Base-by-base conservation (phyloP, 345 rosid genomes). In the Salix koriyanagi region DNA sequence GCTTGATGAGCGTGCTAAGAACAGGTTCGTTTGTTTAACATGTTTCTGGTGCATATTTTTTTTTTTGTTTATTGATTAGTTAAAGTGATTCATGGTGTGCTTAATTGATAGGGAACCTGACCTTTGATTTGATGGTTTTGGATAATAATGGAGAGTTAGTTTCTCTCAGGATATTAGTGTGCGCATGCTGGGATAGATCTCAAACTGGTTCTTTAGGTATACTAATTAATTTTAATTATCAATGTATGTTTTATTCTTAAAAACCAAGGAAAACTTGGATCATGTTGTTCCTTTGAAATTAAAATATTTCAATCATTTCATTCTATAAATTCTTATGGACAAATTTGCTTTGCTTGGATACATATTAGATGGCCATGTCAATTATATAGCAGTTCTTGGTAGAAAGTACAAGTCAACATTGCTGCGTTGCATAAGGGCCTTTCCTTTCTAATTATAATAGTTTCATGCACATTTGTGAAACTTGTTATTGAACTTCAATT, bases 1-100 rank as follows among this genome's bases (percentile, higher is more conserved):
- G 99, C 91, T 94, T 65, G 97, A 91, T 30, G 95, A 92, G 78
- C 90, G 93, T 48, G 86, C 96, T 13, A 90, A 91, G 86, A 91
- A 89, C 87, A 92, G 97, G 97, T 94, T 65, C 76, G 72, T 26
- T 39, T 42, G 32, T 60, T 30, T 15, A 54, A 16, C 19, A 12
- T 69, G 11, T 14, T 25, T 42, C 23, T 37, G 8, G 64, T 62
- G 58, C 46, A 48, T 12, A n/a, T 11, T 54, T 70, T 39, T 23
- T 56, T 44, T 41, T 0, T 44, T 62, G 37, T 65, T 44, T 32
- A 34, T 50, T 26, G 34, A 71, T 34, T 32, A 6, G 39, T n/a
- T 15, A 13, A 42, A 15, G 18, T 12, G 36, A 26, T 67, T 68
- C 36, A 15, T 39, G 56, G 18, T 16, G 9, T 62, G 70, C 8